Percentiles rank a stretch among this genome's conserved stretches.
These are phyloP conservation scores for Paecilomyces fulvus DNA, from an alignment of 2,329 filamentous ascomycete genomes.

Conservation along the genomic window DNA sequence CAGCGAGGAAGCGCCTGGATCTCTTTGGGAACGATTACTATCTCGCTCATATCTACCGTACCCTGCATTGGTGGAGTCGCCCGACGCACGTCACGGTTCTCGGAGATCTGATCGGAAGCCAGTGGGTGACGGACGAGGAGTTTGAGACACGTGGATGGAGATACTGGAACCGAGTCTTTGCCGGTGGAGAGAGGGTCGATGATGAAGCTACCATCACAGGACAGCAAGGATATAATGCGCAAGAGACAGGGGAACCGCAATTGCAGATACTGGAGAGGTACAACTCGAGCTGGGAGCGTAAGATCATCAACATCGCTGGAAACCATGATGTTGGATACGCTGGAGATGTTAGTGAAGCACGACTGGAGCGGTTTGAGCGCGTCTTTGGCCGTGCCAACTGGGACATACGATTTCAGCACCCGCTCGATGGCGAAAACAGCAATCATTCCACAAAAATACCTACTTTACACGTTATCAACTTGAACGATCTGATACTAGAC, in stretches of 20 bases:
- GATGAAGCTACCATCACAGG: conserved; percentile 34
- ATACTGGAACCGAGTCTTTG: conserved; percentile 76
- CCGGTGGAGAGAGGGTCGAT: conserved; percentile 54
- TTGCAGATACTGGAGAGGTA: conserved; percentile 36
- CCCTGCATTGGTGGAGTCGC: conserved; percentile 69
- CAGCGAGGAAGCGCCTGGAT: conserved; percentile 71
- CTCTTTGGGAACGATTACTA: conserved; percentile 92
- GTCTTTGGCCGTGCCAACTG: conserved; percentile 86
- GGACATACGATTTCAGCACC: conserved; percentile 67
- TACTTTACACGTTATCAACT: conserved; percentile 69
- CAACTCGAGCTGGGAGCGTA: conserved; percentile 55
- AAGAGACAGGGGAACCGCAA: conserved; percentile 28
- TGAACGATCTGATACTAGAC: conserved; percentile 94
- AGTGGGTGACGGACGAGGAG: conserved; percentile 85
- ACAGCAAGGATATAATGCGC: conserved; percentile 19
- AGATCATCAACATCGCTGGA: conserved; percentile 81
- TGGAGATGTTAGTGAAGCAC: conserved; percentile 71
- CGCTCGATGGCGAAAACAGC: conserved; percentile 13
- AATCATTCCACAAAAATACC: conserved; percentile 26
- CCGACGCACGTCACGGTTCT: conserved; percentile 85
- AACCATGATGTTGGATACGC: conserved; percentile 98
- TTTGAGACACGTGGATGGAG: conserved; percentile 64
- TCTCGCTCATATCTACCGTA: conserved; percentile 83
- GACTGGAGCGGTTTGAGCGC: conserved; percentile 72
- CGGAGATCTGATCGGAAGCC: conserved; percentile 85